A percentile compares a stretch with the other conserved stretches of the same genome.
phyloP scores from a whole-genome alignment of 1,284 basidiomycete species.

The Cryptococcus sp. region DNA sequence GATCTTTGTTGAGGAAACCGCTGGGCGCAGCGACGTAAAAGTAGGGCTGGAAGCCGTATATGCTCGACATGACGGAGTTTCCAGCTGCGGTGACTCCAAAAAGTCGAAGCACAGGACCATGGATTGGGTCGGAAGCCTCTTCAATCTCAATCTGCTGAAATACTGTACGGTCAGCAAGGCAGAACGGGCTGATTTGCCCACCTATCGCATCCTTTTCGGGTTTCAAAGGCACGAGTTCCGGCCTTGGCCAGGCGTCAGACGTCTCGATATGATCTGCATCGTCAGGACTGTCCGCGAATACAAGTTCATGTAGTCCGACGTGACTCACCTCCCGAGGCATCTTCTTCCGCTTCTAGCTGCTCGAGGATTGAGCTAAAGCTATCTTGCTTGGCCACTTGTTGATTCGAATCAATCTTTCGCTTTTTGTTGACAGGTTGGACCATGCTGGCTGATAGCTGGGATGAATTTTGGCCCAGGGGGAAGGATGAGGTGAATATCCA shows the following conservation, averaged over 20 bases:
- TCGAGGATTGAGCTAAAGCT: slow-evolving; percentile 76
- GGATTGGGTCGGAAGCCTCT: slow-evolving; percentile 56
- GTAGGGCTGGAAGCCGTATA: slow-evolving; percentile 80
- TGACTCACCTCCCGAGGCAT: slow-evolving; percentile 43
- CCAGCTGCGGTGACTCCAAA: slow-evolving; percentile 85
- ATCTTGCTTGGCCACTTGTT: slow-evolving; percentile 22
- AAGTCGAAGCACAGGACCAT: slow-evolving; percentile 60
- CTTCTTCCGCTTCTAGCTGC: slow-evolving; percentile 64
- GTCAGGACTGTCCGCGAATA: neutral
- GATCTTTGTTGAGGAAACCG: slow-evolving; percentile 67
- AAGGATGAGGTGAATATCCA: too few species aligned
- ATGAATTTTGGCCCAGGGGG: too few species aligned
- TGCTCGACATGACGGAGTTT: slow-evolving; percentile 76
- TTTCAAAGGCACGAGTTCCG: slow-evolving; percentile 56
- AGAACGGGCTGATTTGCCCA: too few species aligned
- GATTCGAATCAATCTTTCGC: slow-evolving; percentile 23
- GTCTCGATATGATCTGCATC: slow-evolving; percentile 42
- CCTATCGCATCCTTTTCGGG: slow-evolving; percentile 60
- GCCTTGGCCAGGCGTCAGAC: slow-evolving; percentile 69
- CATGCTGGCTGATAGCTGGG: too few species aligned
- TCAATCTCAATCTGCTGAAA: slow-evolving; percentile 95
- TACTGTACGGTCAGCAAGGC: slow-evolving; percentile 29
- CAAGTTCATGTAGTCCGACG: neutral
- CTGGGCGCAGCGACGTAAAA: slow-evolving; percentile 82
- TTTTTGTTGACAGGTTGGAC: slow-evolving; percentile 36